Evolutionary conservation across 2,329 filamentous ascomycete genomes (phyloP), one percentile per base, ranked within the genome.

Genomic region (Hypoxylon sp.): DNA sequence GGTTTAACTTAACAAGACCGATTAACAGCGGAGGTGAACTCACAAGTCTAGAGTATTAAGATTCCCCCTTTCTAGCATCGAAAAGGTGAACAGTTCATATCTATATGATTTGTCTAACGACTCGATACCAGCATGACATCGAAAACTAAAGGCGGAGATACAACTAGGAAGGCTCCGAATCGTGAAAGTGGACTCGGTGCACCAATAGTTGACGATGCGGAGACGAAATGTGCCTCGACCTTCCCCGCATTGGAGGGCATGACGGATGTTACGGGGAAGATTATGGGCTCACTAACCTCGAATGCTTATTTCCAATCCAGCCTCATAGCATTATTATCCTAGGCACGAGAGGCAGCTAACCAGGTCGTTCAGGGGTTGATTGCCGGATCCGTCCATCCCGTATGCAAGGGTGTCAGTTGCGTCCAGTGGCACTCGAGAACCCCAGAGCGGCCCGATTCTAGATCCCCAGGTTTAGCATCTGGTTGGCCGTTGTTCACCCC

Each of bases 391-490:
- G 60, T 63, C 41, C 46, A 52, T 42, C 37, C 60, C 65, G 50
- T 55, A 60, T 68, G 66, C 66, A 67, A n/a, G n/a, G n/a, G n/a
- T 52, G 51, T 43, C 20, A 62, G 47, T 55, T 49, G 42, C 41
- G 40, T 26, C 43, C 37, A 23, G 45, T 51, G 41, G 46, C 48
- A 9, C n/a, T n/a, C n/a, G 53, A 26, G n/a, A 54, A 27, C 49
- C 54, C 55, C 31, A 57, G 49, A 55, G 62, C 65, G 65, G 65
- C 51, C 65, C 65, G 65, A 67, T 62, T 67, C 60, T 56, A 50
- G 57, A 55, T 49, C 31, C 42, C 48, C 50, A 52, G 50, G 42
- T 55, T 35, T 37, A 37, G 41, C 38, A 15, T 49, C 56, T 64
- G 46, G 54, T 58, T 55, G 54, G 53, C 31, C 50, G 11, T 38